Base-by-base conservation (phyloP, 1,284 basidiomycete genomes). In the Ceratobasidium sp. region DNA sequence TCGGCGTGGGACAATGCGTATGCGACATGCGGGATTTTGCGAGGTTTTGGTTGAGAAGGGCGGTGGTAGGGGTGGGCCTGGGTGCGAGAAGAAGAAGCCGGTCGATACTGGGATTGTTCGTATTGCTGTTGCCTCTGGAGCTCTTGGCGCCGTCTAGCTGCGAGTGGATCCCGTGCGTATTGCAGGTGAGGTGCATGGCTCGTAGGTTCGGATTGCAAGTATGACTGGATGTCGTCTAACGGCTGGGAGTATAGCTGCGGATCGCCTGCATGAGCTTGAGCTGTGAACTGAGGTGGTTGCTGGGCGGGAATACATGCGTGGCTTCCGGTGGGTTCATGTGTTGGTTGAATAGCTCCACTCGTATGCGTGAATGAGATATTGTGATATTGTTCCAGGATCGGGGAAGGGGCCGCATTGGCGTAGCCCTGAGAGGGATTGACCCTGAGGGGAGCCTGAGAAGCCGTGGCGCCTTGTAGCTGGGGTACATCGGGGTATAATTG, bases 1-100 rank as follows among this genome's bases (percentile, higher is more conserved):
- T 67, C 52, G 40, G 64, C 50, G 17, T 67, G 64, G 17, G 64
- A 55, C 1, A 12, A 5, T 6, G 27, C 64, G 29, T 67, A 67
- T 17, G 64, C 64, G 5, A 67, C 64, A 20, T 67, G 64, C 2
- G 64, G 64, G 15, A 67, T 12, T 15, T 22, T 47, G 45, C 7
- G 10, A 22, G 8, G 45, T 12, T 47, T 47, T 47, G 45, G n/a
- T 47, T 10, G 45, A 47, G 10, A 47, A 7, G 45, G 45, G 45
- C 22, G 45, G n/a, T 47, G 45, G 45, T 47, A 20, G 38, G 38
- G 38, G 7, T 47, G 10, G 10, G 20, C 45, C 45, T 47, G 45
- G 10, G n/a, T n/a, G 43, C 7, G 52, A 31, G 27, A 31, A 31
- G 17, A 54, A 13, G 20, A 25, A 25, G 6, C 49, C 13, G 20